Evolutionary conservation across 352 stramenopile genomes (phyloP).

Genomic region (Blastocystis sp.): DNA sequence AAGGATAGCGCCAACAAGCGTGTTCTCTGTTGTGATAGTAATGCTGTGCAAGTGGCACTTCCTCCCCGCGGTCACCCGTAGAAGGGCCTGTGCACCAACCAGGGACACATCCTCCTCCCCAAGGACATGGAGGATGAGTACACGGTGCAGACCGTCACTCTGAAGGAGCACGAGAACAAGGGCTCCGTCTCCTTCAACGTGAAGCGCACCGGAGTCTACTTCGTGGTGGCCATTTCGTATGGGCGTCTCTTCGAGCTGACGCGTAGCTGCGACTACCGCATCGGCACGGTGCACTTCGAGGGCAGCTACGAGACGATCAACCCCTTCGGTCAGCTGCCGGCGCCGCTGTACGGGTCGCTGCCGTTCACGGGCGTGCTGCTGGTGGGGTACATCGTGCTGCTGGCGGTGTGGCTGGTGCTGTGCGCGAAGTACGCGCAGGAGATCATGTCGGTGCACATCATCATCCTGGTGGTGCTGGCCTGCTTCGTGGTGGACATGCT

Average conservation of each 20-base stretch:
- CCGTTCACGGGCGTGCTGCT: constrained; percentile 15
- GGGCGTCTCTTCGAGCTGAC: neutral
- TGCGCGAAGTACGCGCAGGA: constrained; percentile 30
- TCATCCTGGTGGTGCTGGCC: constrained; percentile 17
- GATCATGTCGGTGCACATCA: constrained; percentile 46
- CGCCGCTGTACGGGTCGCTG: constrained; percentile 14
- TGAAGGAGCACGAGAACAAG: constrained; percentile 38
- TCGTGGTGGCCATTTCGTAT: constrained; percentile 6
- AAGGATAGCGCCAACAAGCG: neutral
- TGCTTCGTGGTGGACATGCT: constrained; percentile 30
- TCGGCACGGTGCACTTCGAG: constrained; percentile 3
- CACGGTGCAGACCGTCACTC: neutral
- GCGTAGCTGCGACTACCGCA: constrained; percentile 38
- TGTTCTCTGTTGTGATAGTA: constrained; percentile 38
- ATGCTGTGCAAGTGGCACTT: neutral
- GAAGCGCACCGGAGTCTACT: constrained; percentile 9
- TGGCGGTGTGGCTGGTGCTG: neutral
- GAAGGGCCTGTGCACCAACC: constrained; percentile 7
- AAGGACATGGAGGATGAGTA: neutral
- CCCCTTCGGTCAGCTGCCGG: constrained; percentile 29
- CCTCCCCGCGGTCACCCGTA: neutral
- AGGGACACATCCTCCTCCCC: constrained; percentile 25
- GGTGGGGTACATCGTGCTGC: neutral
- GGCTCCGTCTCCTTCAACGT: constrained; percentile 8
- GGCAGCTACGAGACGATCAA: constrained; percentile 34